Evolutionary conservation across 805 yeast genomes (phyloP).

Genomic region (Yarrowia divulgata): DNA sequence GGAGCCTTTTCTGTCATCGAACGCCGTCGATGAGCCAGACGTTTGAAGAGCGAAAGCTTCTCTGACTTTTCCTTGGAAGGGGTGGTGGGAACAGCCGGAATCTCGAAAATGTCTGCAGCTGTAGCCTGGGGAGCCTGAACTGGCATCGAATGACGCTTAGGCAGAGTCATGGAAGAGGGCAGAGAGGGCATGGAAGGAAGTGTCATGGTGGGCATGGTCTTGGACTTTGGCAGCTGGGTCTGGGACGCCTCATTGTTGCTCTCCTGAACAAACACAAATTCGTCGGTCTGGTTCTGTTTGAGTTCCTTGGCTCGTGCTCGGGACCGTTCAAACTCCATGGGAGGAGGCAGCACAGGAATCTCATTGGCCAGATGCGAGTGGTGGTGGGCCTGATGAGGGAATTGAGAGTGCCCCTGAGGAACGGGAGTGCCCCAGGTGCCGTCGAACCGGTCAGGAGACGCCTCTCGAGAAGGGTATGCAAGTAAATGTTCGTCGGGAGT

Average conservation of each 20-base stretch:
- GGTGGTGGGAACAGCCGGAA: constrained; percentile 1
- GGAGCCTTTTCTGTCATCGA: constrained; percentile 20
- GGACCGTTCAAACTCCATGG: constrained; percentile 14
- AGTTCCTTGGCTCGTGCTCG: constrained; percentile 19
- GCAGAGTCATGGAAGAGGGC: constrained; percentile 6
- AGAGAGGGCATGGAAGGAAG: constrained; percentile 13
- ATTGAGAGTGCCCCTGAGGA: neutral
- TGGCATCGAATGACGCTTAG: constrained; percentile 21
- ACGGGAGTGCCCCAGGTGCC: constrained; percentile 21
- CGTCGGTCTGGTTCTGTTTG: constrained; percentile 9
- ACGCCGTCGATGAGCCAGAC: constrained; percentile 25
- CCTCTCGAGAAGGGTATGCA: constrained; percentile 22
- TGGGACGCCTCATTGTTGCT: neutral
- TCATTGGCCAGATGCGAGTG: constrained; percentile 5
- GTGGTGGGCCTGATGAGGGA: constrained; percentile 7
- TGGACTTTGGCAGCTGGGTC: constrained; percentile 3
- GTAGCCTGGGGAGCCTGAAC: constrained; percentile 8
- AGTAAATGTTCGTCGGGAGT: constrained; percentile 12
- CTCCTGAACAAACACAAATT: constrained; percentile 11
- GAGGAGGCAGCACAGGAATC: constrained; percentile 16
- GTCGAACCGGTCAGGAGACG: constrained; percentile 23
- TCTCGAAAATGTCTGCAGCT: constrained; percentile 11
- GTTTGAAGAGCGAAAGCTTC: constrained; percentile 21
- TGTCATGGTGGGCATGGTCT: constrained; percentile 17
- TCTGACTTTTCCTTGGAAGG: constrained; percentile 13